Conservation (phyloP, 2,329 filamentous ascomycete genomes). For the Colletotrichum chlorophyti region DNA sequence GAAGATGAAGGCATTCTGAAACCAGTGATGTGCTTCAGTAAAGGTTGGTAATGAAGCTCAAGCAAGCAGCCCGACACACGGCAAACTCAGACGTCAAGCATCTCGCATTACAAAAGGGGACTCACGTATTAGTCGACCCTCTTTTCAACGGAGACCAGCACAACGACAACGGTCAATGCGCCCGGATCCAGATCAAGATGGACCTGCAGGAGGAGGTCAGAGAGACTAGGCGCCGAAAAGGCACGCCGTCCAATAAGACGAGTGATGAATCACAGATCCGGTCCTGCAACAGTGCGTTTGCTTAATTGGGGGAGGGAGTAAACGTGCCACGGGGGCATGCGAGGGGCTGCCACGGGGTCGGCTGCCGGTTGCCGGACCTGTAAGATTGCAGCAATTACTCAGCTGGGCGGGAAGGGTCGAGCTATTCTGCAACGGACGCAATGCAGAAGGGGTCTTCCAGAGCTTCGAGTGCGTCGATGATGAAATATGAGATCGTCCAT, state of each 20-base stretch:
- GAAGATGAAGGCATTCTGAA: neutral
- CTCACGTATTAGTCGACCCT: constrained; percentile 24
- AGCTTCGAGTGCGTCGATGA: constrained; percentile 25
- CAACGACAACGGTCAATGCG: constrained; percentile 17
- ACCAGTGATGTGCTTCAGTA: neutral
- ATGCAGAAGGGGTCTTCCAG: constrained; percentile 11
- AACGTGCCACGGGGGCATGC: constrained; percentile 19
- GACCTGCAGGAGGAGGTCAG: constrained; percentile 24
- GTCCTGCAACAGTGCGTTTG: constrained; percentile 19
- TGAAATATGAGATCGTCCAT: constrained; percentile 30
- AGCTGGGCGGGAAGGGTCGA: constrained; percentile 27
- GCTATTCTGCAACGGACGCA: constrained; percentile 12
- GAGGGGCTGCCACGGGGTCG: constrained; percentile 22
- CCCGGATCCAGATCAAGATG: constrained; percentile 12
- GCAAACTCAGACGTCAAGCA: too few relatives aligned
- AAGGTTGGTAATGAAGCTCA: neutral
- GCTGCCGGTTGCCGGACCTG: constrained; percentile 28
- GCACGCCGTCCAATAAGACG: constrained; percentile 19
- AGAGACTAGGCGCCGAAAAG: constrained; percentile 7
- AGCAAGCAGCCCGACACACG: constrained; percentile 1
- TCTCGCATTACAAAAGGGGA: constrained; percentile 4
- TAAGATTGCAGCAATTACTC: constrained; percentile 36
- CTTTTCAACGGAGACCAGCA: constrained; percentile 18
- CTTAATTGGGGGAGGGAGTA: constrained; percentile 14
- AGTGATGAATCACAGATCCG: constrained; percentile 31